Base-by-base conservation (phyloP, 495 filamentous ascomycete species). In the Stereocaulon alpinum region DNA sequence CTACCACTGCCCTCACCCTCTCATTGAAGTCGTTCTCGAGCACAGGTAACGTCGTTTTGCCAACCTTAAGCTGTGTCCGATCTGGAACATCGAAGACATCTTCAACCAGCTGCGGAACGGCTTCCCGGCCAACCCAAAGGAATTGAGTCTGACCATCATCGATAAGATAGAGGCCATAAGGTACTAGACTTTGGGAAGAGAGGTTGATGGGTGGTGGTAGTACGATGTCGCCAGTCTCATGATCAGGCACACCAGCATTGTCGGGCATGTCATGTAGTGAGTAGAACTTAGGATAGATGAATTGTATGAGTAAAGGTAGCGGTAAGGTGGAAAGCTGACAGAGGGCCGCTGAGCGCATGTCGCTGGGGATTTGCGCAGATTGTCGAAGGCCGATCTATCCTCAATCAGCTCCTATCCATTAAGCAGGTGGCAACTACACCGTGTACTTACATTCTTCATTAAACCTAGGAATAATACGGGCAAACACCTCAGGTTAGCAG, bases 201-300 rank as follows among this genome's bases (percentile, higher is more conserved):
- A 97, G 78, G 70, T 96, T 97, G 67, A 88, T 71, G 2, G 87
- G 77, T 7, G 86, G 90, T 12, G 93, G 93, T 12, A 98, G 82
- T 24, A 86, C 75, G 59, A 92, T 96, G 66, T 93, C 89, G 60
- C 89, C 89, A 0, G 87, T 96, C 62, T 86, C 77, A 30, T 85
- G 80, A 67, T 97, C 87, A 1, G 91, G 88, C 34, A 91, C 71
- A 53, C 93, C 93, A 6, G 91, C 89, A 61, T 82, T 83, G 72
- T 95, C 90, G n/a, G 93, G 91, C 93, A 98, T 96, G 72, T 97
- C 92, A 65, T 97, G 92, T 43, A 96, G 80, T 5, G 89, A 95
- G 75, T 95, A 96, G 66, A 97, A 80, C 63, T 83, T 83, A 18
- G 92, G 91, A 74, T 97, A 95, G 64, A 98, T 94, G 75, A 95